A percentile compares a stretch with the other conserved stretches of the same genome.
These are phyloP conservation scores for Trichoderma erinaceum DNA, from an alignment of 495 filamentous ascomycete genomes.

Conservation along the genomic window DNA sequence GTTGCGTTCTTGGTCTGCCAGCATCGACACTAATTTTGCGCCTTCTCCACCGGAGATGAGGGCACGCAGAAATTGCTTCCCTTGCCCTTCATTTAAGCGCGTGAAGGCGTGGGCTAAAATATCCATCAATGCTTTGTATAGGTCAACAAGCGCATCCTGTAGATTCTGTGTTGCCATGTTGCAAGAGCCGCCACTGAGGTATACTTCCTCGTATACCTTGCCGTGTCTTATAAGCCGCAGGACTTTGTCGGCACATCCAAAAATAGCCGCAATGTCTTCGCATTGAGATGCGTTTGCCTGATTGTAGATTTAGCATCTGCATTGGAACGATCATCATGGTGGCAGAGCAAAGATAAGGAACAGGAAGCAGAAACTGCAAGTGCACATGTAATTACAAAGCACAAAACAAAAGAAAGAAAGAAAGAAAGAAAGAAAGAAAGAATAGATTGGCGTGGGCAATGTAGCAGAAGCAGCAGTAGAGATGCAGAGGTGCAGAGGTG, in stretches of 20 bases:
- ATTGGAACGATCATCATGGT: background rate
- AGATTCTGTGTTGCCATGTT: background rate
- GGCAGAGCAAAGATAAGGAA: background rate
- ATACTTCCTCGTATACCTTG: slow-evolving; percentile 1
- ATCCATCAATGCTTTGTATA: slow-evolving; percentile 2
- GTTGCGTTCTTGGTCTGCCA: background rate
- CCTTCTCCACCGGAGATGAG: slow-evolving; percentile 2
- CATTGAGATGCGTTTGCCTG: background rate
- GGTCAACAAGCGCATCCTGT: background rate
- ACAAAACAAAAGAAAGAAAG: too few relatives aligned
- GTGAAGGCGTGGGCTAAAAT: background rate
- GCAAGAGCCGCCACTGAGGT: background rate
- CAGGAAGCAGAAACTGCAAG: too few relatives aligned
- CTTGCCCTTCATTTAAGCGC: background rate
- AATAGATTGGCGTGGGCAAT: too few relatives aligned
- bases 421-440: too few relatives aligned
- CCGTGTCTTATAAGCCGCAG: background rate
- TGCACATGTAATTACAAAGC: too few relatives aligned
- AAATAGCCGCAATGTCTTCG: background rate
- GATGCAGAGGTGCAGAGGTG: too few relatives aligned
- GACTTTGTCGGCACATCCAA: slow-evolving; percentile 3
- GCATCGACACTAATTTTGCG: background rate
- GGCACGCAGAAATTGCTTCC: slow-evolving; percentile 1
- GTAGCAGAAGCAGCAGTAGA: too few relatives aligned
- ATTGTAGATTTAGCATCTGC: background rate